A percentile compares a stretch with the other conserved stretches of the same genome.
phyloP scores from a whole-genome alignment of 23 red algal species.

The Gracilaria domingensis region DNA sequence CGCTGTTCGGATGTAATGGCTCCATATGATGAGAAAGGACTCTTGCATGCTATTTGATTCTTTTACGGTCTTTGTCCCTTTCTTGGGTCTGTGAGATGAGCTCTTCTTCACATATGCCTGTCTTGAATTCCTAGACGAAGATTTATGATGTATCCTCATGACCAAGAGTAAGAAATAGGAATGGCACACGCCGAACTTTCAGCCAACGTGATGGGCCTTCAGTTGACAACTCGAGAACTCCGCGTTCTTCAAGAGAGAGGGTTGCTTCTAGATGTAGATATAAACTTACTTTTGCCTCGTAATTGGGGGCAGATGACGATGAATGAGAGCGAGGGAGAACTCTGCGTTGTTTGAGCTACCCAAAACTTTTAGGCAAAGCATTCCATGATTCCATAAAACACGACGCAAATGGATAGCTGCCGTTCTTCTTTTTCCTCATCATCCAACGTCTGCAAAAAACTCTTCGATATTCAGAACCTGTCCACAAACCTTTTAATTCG shows the following conservation, averaged over 20 bases:
- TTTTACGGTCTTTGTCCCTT: not conserved
- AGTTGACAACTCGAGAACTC: not conserved
- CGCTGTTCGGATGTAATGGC: not conserved
- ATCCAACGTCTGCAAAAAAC: not conserved
- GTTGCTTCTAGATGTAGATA: too few species aligned
- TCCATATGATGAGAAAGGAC: not conserved
- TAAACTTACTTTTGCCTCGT: too few species aligned
- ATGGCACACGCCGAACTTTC: not conserved
- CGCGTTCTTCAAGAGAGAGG: not conserved
- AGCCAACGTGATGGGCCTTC: not conserved
- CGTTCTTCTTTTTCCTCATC: not conserved
- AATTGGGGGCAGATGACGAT: too few species aligned
- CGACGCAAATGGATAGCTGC: not conserved
- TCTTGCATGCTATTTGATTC: not conserved
- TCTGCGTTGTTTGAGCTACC: not conserved
- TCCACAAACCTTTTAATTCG: conserved; percentile 11
- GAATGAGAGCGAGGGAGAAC: too few species aligned
- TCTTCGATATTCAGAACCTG: not conserved
- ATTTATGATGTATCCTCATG: not conserved
- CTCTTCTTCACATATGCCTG: not conserved
- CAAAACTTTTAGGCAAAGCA: not conserved
- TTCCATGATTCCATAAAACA: not conserved
- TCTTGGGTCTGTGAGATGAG: not conserved
- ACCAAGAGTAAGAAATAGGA: not conserved
- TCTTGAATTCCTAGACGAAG: not conserved